These are phyloP conservation scores for Cunninghamia lanceolata DNA, from an alignment of 75 land plant species.

Conservation along the genomic window DNA sequence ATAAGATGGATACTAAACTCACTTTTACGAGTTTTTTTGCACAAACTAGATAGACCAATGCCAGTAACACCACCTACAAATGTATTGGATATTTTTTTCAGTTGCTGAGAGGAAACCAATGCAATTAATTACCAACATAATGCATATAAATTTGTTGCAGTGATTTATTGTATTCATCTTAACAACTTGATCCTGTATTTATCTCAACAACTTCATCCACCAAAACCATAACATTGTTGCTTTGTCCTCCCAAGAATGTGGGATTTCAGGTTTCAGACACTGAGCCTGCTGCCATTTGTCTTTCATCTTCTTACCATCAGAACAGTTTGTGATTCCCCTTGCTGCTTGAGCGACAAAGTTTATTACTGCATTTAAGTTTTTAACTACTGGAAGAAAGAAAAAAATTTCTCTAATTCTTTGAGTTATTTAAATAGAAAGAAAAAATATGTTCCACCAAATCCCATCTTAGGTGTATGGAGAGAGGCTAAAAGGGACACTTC, in stretches of 20 bases:
- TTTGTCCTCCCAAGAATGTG: background rate
- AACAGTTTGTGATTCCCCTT: background rate
- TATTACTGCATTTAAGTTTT: background rate
- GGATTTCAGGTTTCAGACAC: background rate
- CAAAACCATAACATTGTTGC: background rate
- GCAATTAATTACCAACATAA: background rate
- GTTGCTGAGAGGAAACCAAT: background rate
- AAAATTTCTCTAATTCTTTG: background rate
- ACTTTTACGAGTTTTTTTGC: background rate
- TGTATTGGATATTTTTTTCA: background rate
- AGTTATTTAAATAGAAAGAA: background rate
- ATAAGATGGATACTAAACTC: background rate
- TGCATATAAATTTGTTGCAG: background rate
- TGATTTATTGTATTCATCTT: background rate
- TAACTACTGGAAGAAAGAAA: background rate
- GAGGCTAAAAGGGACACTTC: background rate
- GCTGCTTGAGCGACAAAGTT: background rate
- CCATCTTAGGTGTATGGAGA: background rate
- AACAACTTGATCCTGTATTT: background rate
- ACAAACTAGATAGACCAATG: background rate
- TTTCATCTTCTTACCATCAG: background rate
- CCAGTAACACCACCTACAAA: background rate
- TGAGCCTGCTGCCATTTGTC: background rate
- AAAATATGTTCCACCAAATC: background rate
- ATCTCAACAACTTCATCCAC: slow-evolving; percentile 1